Percentiles rank a stretch among this genome's conserved stretches.
phyloP scores from a whole-genome alignment of 108 stramenopile species.

The Cyclostephanos tholiformis region DNA sequence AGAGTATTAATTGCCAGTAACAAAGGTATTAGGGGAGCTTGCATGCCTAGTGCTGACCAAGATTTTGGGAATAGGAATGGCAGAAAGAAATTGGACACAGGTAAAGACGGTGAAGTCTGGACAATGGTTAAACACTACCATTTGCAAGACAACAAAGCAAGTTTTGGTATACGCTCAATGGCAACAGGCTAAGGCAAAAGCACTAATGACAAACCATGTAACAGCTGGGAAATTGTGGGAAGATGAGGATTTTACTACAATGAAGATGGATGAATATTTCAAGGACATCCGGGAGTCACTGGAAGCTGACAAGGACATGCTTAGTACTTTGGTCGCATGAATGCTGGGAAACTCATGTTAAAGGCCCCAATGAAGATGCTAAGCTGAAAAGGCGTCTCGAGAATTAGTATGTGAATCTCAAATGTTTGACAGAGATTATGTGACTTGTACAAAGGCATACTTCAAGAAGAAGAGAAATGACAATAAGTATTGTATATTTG shows the following conservation, averaged over 20 bases:
- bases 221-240: conserved; percentile 6
- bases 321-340: not conserved
- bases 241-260: conserved; percentile 17
- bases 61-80: conserved; percentile 19
- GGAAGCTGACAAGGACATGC: not conserved
- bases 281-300: too few species aligned
- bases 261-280: too few species aligned
- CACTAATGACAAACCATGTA: not conserved
- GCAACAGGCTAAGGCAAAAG: not conserved
- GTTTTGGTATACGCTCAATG: not conserved
- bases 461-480: not conserved
- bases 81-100: too few species aligned
- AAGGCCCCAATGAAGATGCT: not conserved
- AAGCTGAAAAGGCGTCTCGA: not conserved
- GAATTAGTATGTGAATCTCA: not conserved
- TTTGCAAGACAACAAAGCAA: not conserved
- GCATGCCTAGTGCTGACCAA: conserved; percentile 9
- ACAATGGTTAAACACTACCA: not conserved
- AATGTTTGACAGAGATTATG: not conserved
- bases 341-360: conserved; percentile 1
- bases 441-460: not conserved
- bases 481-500: not conserved
- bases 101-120: not conserved
- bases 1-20: not conserved
- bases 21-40: conserved; percentile 2